Evolutionary conservation across 78 protist genomes (phyloP), one percentile per base, ranked within the genome.

Genomic region (Mastigamoeba balamuthi): DNA sequence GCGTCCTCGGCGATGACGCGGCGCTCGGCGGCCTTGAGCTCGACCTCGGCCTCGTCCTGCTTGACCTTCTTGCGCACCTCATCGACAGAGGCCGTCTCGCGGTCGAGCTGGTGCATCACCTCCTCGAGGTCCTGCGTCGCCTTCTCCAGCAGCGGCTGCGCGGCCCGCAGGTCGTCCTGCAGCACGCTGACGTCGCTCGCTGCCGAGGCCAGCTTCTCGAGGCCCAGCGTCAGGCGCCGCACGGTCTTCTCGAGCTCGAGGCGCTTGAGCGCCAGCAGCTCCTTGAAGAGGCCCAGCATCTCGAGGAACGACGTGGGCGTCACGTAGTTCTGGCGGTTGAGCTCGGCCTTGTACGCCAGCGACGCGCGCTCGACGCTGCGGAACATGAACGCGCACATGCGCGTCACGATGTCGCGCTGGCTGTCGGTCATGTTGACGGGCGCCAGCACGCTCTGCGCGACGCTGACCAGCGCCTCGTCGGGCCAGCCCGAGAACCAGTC

Each of bases 401-500:
- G 17, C 33, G 17, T 48, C 17, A 48, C 33, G 17, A 48, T 17
- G 17, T 48, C 17, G 17, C 17, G 58, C 58, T 48, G 17, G 17
- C 17, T 48, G 33, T 48, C 17, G 33, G 17, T 25, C 58, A 48
- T 17, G 17, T 48, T 48, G 17, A 48, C 17, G 58, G 33, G 17
- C 17, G 17, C 33, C 58, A 48, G 17, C 58, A 48, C 58, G 17
- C 17, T 17, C 58, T 4, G 42, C 7, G 93, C 81, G 25, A 91
- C 93, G 25, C 76, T 1, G n/a, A 6, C 7, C 65, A 94, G 85
- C 7, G 98, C 98, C 70, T 91, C 92, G 5, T 58, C 83, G 0
- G 98, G 95, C 98, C 98, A 94, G 41, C 33, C 84, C 7, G 80
- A 69, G 84, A 89, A 94, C 95, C 94, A 94, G 69, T 92, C 95